Conservation (phyloP, 441 rosid species). For the Oxalis stricta region DNA sequence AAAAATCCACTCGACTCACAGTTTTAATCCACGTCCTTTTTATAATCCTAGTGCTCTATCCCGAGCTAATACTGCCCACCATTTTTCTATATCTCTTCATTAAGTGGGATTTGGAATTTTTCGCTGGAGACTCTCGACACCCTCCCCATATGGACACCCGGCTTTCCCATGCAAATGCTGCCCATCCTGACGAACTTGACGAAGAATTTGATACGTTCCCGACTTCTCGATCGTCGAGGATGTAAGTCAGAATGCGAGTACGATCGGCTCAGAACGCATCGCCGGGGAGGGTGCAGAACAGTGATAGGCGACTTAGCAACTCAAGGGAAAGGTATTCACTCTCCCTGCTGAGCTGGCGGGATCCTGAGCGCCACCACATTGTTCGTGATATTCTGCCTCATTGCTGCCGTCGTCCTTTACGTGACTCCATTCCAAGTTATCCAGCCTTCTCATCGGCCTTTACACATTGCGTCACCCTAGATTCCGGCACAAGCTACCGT, state of each 20-base stretch:
- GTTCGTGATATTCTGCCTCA: conserved; percentile 52
- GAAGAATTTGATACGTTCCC: conserved; percentile 89
- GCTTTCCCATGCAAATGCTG: conserved; percentile 67
- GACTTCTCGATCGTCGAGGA: conserved; percentile 43
- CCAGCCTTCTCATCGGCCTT: conserved; percentile 27
- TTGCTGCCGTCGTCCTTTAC: conserved; percentile 53
- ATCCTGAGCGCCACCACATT: conserved; percentile 77
- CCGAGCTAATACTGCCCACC: conserved; percentile 71
- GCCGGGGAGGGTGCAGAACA: conserved; percentile 64
- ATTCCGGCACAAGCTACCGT: conserved; percentile 47
- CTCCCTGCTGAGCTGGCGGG: conserved; percentile 77
- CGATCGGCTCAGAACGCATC: conserved; percentile 63
- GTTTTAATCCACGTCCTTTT: conserved; percentile 57
- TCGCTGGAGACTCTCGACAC: conserved; percentile 56
- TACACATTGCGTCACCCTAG: conserved; percentile 48
- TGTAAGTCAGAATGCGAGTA: conserved; percentile 66
- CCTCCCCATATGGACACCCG: conserved; percentile 80
- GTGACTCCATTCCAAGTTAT: conserved; percentile 48
- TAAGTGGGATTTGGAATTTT: conserved; percentile 75
- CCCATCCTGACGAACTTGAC: conserved; percentile 67
- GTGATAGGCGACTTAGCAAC: conserved; percentile 68
- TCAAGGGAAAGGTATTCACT: conserved; percentile 63
- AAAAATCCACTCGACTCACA: conserved; percentile 65
- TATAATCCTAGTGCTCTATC: conserved; percentile 58
- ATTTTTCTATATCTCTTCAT: conserved; percentile 63